Base-by-base conservation (phyloP, 306 rosid genomes). In the Sindora glabra region DNA sequence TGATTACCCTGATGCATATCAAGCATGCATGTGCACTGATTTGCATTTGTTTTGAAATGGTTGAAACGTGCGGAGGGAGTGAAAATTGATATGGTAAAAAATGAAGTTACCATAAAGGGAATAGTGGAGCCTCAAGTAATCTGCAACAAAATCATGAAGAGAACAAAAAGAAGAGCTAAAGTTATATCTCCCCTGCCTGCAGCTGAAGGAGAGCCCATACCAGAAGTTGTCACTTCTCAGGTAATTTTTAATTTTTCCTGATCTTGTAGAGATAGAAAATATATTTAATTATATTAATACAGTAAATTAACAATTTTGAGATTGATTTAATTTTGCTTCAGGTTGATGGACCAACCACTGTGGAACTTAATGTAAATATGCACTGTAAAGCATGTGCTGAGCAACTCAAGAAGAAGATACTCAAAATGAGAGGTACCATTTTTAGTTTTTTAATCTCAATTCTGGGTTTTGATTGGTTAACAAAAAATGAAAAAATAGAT, bases 351-450 rank as follows among this genome's bases (percentile, higher is more conserved):
- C 72, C 76, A 47, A 77, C 64, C 47, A 78, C 86, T 3, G 91
- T 90, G 79, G 97, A 90, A 68, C 95, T 90, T 63, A 76, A 75
- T 65, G 89, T 90, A 33, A 87, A 87, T 80, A 87, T 90, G 97
- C 97, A 90, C 62, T 90, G 97, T 72, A 95, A 83, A 69, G 95
- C 97, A 12, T 90, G 97, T 79, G 97, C 97, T 55, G 77, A 77
- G 65, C 95, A 90, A 69, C 91, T 90, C 46, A 83, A 85, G 89
- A 87, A 36, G 65, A 87, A 87, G 81, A 90, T 90, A 44, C 91
- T 87, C 62, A 78, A 90, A 83, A 79, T 90, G 91, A 90, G 96
- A 85, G 97, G 97, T 86, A 83, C 45, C 10, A 41, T 23, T 70
- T 29, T 68, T 10, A 22, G 23, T 54, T 62, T 34, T 48, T 62